Base-by-base conservation (phyloP, 495 filamentous ascomycete species). In the Margaritispora aquatica region DNA sequence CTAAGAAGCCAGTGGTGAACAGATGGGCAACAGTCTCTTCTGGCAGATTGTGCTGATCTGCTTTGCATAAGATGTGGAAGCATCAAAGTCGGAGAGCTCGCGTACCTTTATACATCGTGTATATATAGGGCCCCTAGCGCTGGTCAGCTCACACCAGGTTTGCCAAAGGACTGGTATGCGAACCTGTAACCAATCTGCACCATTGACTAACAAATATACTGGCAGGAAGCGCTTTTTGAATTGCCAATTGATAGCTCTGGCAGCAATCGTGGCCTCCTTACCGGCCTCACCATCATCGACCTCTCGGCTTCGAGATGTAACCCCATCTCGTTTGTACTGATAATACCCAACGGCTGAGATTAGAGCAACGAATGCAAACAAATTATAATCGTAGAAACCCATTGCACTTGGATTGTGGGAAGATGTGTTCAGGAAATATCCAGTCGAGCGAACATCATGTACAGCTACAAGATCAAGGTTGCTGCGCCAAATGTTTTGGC, bases 121-220 rank as follows among this genome's bases (percentile, higher is more conserved):
- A 81, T 27, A 82, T 73, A 67, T 75, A 78, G 8, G 80, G 76
- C 24, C 78, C 78, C 72, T 54, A 24, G 54, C 47, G 19, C 19
- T 31, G 55, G 59, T 58, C 61, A 65, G 38, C 62, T 7, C 24
- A 19, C 57, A 7, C 22, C 38, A 3, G 13, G 44, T 19, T 55
- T 1, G 20, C 2, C n/a, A 34, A 27, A 22, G 23, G 46, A 51
- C 53, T 57, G 27, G 21, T 3, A 34, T 34, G 29, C 67, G 52
- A 59, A 75, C 74, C 70, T 83, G 78, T 38, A 81, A 67, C 77
- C 78, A 82, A 66, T 83, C 78, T 24, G 79, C 73, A 55, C 73
- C 72, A 71, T 75, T 75, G 15, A 75, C 71, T 8, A 83, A 74
- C 11, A 70, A 68, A 58, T 81, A 83, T 15, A 76, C 74, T 10